A percentile compares a stretch with the other conserved stretches of the same genome.
phyloP scores from a whole-genome alignment of 2,329 filamentous ascomycete genomes.

The Diaporthe sp. region DNA sequence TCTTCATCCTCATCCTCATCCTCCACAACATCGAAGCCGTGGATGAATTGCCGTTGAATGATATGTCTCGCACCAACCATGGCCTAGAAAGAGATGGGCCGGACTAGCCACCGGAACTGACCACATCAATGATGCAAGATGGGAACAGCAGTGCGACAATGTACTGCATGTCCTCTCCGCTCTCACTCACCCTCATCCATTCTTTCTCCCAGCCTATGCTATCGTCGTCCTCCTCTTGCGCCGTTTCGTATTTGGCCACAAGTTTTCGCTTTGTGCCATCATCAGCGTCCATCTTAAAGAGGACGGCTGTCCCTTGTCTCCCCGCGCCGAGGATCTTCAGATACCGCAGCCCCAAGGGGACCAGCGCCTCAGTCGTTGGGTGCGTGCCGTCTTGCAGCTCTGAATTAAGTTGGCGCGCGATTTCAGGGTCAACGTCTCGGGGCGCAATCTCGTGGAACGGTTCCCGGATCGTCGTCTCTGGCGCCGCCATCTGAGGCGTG shows the following conservation, averaged over 20 bases:
- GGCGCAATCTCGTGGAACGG: background rate
- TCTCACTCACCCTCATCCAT: constrained; percentile 8
- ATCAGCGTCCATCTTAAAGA: background rate
- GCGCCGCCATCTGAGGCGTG: background rate
- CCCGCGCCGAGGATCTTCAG: background rate
- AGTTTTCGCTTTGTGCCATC: background rate
- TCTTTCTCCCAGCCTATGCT: background rate
- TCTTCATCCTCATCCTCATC: background rate
- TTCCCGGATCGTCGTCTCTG: no score
- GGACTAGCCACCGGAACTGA: background rate
- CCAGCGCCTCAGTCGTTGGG: background rate
- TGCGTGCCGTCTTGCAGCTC: background rate
- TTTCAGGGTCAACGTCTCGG: background rate
- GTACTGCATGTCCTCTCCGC: background rate
- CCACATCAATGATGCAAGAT: background rate
- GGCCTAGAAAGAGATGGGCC: background rate
- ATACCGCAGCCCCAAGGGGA: background rate
- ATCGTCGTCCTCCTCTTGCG: background rate
- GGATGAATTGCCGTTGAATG: background rate
- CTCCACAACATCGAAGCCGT: background rate
- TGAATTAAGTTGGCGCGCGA: background rate
- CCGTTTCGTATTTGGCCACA: background rate
- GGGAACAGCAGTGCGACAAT: no score
- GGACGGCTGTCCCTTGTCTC: background rate
- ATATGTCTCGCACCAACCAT: constrained; percentile 2